These are phyloP conservation scores for Lobulomyces angularis DNA, from an alignment of 192 early-diverging fungal species.

Conservation along the genomic window DNA sequence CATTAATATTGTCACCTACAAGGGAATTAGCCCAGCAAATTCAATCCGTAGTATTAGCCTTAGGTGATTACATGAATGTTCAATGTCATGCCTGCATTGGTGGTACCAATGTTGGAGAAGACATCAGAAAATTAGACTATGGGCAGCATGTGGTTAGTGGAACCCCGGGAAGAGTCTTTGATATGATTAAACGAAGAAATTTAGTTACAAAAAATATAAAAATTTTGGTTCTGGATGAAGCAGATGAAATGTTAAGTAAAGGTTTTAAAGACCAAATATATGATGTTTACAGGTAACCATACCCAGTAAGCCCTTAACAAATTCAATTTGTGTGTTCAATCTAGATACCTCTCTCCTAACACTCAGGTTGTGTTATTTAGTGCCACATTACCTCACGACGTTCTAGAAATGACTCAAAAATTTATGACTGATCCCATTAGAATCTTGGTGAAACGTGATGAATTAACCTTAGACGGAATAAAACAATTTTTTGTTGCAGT, in stretches of 20 bases:
- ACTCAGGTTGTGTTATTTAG: constrained; percentile 87
- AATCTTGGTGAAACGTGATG: constrained; percentile 96
- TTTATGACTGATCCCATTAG: constrained; percentile 95
- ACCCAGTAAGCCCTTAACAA: constrained; percentile 32
- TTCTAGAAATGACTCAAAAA: constrained; percentile 90
- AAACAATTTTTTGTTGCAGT: constrained; percentile 98
- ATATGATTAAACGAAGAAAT: constrained; percentile 85
- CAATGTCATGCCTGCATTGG: constrained; percentile 93
- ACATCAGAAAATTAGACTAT: constrained; percentile 81
- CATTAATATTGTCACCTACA: constrained; percentile 84
- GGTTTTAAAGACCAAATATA: constrained; percentile 99
- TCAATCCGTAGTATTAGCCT: constrained; percentile 76
- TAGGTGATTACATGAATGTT: constrained; percentile 96
- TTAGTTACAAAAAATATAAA: constrained; percentile 76
- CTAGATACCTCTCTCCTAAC: constrained; percentile 78
- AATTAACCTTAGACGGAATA: constrained; percentile 95
- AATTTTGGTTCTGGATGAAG: constrained; percentile 94
- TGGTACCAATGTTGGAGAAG: constrained; percentile 83
- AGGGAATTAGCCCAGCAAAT: constrained; percentile 95
- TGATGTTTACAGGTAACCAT: constrained; percentile 45
- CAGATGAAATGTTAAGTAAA: constrained; percentile 84
- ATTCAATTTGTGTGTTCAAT: no score
- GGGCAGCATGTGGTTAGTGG: constrained; percentile 90
- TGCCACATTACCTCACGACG: constrained; percentile 89
- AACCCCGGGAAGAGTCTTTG: constrained; percentile 91